Evolutionary conservation across 495 filamentous ascomycete genomes (phyloP).

Genomic region (Penicillium pulvis): DNA sequence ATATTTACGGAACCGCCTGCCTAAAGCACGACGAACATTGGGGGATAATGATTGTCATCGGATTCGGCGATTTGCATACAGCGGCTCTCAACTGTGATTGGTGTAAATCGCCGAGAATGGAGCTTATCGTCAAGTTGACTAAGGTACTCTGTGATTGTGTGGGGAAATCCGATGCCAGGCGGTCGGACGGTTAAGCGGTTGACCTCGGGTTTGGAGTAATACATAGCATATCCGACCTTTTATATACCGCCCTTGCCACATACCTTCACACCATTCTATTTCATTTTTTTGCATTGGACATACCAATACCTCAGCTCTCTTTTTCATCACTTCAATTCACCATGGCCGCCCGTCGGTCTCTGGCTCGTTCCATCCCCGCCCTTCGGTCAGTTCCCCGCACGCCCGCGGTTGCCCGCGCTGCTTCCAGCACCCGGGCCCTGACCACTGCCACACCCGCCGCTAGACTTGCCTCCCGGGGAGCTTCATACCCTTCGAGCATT

Average conservation of each 20-base stretch:
- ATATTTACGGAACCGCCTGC: constrained; percentile 16
- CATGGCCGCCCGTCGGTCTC: constrained; percentile 50
- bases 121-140: constrained; percentile 24
- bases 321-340: constrained; percentile 16
- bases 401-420: constrained; percentile 31
- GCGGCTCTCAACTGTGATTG: constrained; percentile 13
- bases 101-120: constrained; percentile 17
- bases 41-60: neutral
- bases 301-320: neutral
- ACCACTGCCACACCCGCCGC: constrained; percentile 28
- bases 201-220: constrained; percentile 18
- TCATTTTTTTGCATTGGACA: constrained; percentile 10
- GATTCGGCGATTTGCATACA: constrained; percentile 16
- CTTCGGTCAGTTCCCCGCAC: constrained; percentile 51
- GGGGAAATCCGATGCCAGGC: constrained; percentile 22
- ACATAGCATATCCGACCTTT: neutral
- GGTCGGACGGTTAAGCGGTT: constrained; percentile 21
- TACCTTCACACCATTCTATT: neutral
- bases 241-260: constrained; percentile 6
- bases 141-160: neutral
- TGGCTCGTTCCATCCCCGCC: constrained; percentile 46
- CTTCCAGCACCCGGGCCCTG: constrained; percentile 33
- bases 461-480: constrained; percentile 21
- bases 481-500: constrained; percentile 24
- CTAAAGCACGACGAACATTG: constrained; percentile 1